phyloP scores from a whole-genome alignment of 1,139 yeast species.

The Yamadazyma songkhlaensis region DNA sequence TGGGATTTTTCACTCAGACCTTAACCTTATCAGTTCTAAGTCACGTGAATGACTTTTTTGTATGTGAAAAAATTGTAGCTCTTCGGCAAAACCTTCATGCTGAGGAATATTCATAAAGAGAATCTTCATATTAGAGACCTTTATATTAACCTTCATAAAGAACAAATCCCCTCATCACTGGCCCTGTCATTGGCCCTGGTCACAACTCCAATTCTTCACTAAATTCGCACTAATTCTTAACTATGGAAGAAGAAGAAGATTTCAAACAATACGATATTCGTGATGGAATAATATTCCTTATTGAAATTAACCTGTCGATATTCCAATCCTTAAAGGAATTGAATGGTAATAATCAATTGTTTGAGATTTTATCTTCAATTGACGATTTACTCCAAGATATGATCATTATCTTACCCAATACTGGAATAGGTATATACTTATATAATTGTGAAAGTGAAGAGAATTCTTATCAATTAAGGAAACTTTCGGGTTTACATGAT shows the following conservation, averaged over 20 bases:
- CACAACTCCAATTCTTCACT: too few species aligned
- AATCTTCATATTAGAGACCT: too few species aligned
- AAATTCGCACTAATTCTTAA: too few species aligned
- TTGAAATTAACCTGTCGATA: slow-evolving; percentile 56
- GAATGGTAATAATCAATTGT: slow-evolving; percentile 40
- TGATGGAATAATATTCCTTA: slow-evolving; percentile 62
- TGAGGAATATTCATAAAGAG: too few species aligned
- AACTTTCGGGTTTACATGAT: slow-evolving; percentile 33
- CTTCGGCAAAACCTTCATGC: too few species aligned
- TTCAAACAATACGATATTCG: slow-evolving; percentile 48
- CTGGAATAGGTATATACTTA: slow-evolving; percentile 67
- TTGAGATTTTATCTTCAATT: slow-evolving; percentile 52
- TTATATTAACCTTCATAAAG: too few species aligned
- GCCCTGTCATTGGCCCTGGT: too few species aligned
- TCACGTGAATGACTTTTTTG: too few species aligned
- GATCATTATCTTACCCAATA: slow-evolving; percentile 55
- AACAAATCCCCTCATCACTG: too few species aligned
- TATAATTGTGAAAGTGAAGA: slow-evolving; percentile 44
- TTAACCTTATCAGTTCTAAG: too few species aligned
- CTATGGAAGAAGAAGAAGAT: slow-evolving; percentile 15
- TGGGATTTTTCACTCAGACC: too few species aligned
- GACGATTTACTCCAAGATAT: slow-evolving; percentile 55
- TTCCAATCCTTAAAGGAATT: slow-evolving; percentile 34
- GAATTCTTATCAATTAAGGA: slow-evolving; percentile 26
- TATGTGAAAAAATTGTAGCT: too few species aligned